phyloP scores from a whole-genome alignment of 1,139 yeast species.

The Hyphopichia khmerensis region DNA sequence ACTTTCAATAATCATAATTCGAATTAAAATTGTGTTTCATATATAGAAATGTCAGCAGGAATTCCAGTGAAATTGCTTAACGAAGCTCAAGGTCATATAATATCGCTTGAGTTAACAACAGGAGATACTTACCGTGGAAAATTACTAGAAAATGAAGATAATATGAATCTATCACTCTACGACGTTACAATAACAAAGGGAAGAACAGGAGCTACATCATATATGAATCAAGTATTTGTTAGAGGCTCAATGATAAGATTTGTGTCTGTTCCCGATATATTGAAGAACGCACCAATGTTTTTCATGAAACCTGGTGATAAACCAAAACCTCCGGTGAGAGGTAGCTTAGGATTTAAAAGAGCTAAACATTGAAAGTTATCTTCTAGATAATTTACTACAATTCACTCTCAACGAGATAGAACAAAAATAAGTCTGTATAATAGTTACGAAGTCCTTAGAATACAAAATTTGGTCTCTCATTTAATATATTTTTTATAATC shows the following conservation, averaged over 20 bases:
- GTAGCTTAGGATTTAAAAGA: constrained; percentile 45
- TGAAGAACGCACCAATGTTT: constrained; percentile 79
- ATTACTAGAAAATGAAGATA: constrained; percentile 81
- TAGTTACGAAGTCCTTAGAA: neutral
- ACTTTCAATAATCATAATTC: too few species aligned
- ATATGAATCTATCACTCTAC: constrained; percentile 85
- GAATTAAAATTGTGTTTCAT: too few species aligned
- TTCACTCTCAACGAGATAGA: too few species aligned
- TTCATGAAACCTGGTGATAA: constrained; percentile 67
- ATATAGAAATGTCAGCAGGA: constrained; percentile 59
- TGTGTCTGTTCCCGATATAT: constrained; percentile 83
- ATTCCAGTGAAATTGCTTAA: constrained; percentile 84
- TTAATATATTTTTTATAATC: neutral
- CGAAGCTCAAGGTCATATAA: constrained; percentile 88
- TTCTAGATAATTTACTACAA: too few species aligned
- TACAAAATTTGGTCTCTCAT: neutral
- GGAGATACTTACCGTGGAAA: constrained; percentile 91
- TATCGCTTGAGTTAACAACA: constrained; percentile 78
- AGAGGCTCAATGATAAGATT: constrained; percentile 90
- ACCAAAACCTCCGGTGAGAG: constrained; percentile 71
- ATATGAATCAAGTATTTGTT: constrained; percentile 82
- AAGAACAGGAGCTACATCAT: constrained; percentile 67
- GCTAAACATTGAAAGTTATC: constrained; percentile 14
- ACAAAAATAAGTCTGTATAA: neutral
- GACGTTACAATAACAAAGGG: constrained; percentile 78